Evolutionary conservation across 1,284 basidiomycete genomes (phyloP), one percentile per base, ranked within the genome.

Genomic region (Marasmius sp.): DNA sequence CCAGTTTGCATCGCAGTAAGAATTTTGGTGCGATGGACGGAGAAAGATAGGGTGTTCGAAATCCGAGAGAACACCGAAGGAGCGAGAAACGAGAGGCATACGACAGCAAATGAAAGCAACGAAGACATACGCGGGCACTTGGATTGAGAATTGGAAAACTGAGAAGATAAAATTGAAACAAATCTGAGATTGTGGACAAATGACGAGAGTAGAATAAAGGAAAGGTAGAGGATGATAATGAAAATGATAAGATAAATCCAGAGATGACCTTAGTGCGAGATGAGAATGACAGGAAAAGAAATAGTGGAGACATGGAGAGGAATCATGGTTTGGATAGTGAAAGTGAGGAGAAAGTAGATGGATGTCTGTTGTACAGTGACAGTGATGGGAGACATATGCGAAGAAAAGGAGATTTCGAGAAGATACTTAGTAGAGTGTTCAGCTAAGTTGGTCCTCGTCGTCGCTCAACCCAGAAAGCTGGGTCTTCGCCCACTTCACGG

Each of bases 401-500:
- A 64, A 61, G 41, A 61, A 64, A 63, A 64, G 61, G 65, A 61
- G 68, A 61, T 56, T 63, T 54, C 67, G 60, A 60, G 60, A 43
- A 58, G 62, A 64, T 65, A 27, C 27, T 27, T 27, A 27, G 67
- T 79, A 70, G 82, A 69, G 77, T 76, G 72, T 80, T 80, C 69
- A 81, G 75, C 72, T 82, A 27, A 27, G 27, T 77, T 82, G 47
- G 85, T 83, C 61, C 74, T 75, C 67, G 81, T 81, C 58, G 73
- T 70, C 59, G 68, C 65, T 67, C 65, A 68, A 64, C 69, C 69
- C 70, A 72, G 62, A 61, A 68, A 69, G 57, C 65, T 73, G 68
- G 71, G 69, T 74, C 67, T 77, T 81, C 53, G 89, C 88, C 87
- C 87, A 90, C 58, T 89, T 83, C 68, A 89, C 81, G 49, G 89